Evolutionary conservation across 192 early-diverging fungal genomes (phyloP), one percentile per base, ranked within the genome.

Genomic region (Rhizoclosmatium globosum): DNA sequence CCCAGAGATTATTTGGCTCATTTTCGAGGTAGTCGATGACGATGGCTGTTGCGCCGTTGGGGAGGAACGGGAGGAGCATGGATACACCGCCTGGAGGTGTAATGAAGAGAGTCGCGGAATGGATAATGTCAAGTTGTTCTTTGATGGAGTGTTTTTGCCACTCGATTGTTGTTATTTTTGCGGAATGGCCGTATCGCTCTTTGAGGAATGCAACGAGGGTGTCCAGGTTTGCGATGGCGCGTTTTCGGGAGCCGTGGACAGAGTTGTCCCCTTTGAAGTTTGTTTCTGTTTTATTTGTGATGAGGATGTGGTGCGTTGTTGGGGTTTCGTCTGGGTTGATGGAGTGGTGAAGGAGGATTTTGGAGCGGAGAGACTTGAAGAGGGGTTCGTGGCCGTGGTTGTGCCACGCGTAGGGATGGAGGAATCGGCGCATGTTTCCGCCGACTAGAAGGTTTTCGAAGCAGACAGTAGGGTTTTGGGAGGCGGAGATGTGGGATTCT

Each of bases 61-160:
- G 81, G 38, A 82, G 45, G 50, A 82, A 82, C 19, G 81, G 81
- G 15, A 79, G 48, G 9, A 82, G 19, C 81, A 82, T 82, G 9
- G 72, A 76, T 3, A 82, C 65, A 38, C 81, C 81, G 19, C 81
- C 81, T 3, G 77, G 64, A 2, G 78, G 77, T 19, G 81, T 80
- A 31, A 82, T 47, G 39, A 82, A 42, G 21, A 82, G 19, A 13
- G 76, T 74, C 15, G 70, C 60, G 15, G 38, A 9, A 23, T 53
- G 38, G 4, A 80, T 65, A 11, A 80, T 11, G 11, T 65, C 21
- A 17, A 82, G 56, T 71, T 82, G 81, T 70, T 82, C 77, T 64
- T 3, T 13, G 47, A 82, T 56, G 3, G 38, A 57, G 7, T 67
- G n/a, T 11, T 73, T 67, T 6, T 74, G 48, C 61, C 64, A 78